Evolutionary conservation across 2,329 filamentous ascomycete genomes (phyloP), one percentile per base, ranked within the genome.

Genomic region (Pseudocercospora ulei): DNA sequence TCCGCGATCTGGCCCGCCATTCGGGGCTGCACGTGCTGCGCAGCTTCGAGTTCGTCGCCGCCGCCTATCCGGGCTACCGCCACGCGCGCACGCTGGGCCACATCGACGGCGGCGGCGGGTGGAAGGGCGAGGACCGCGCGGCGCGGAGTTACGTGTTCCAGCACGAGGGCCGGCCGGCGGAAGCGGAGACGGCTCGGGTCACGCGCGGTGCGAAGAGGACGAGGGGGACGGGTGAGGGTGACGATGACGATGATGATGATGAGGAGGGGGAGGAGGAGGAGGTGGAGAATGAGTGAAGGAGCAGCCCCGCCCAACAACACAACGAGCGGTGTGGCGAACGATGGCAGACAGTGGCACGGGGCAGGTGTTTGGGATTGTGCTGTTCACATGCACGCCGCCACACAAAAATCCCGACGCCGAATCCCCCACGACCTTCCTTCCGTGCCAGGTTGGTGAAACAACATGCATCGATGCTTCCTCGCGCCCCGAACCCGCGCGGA

Each of bases 1-100:
- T 96, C 16, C 75, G 79, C 22, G 88, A 95, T 65, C 68, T 98
- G 17, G 90, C 75, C 1, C 72, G 88, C 4, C 84, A 94, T 59
- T 70, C 71, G 3, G 82, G 81, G 3, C 64, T 88, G 35, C 72
- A 74, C 54, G 79, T 86, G 22, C 69, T 77, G 51, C 66, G 72
- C 53, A 85, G 79, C 59, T 87, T 82, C 57, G 65, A 63, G 41
- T 90, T 90, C 56, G 69, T 75, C 46, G 69, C 75, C 3, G 63
- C 54, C 9, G 73, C 71, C 14, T 90, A 88, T 58, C 80, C 79
- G 0, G 78, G 78, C 0, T 90, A 90, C 58, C 68, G 62, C 44
- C 82, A 88, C 62, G 78, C 80, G 9, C 60, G 82, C 43, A 88
- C 82, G 3, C 59, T 85, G 42, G 82, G 82, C 1, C 76, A 62